Base-by-base conservation (phyloP, 2,329 filamentous ascomycete species). In the Nemania abortiva region DNA sequence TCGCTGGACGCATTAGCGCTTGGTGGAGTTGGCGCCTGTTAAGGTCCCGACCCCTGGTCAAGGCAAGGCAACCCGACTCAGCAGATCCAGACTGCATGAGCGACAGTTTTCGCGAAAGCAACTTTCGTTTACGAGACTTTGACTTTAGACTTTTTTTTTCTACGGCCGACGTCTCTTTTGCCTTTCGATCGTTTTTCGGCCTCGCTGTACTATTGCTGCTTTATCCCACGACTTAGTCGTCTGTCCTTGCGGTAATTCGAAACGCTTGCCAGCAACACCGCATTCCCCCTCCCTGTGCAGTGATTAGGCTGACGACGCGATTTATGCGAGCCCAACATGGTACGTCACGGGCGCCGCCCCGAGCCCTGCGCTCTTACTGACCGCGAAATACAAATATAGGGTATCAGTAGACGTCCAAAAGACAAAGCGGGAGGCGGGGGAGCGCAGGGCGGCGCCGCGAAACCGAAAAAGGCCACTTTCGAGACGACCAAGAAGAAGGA, bases 401-500 rank as follows among this genome's bases (percentile, higher is more conserved):
- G 79, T 81, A 85, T 86, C 77, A 85, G 84, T 76, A 81, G 82
- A 78, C 81, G 84, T 74, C 81, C 81, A 65, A 85, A 84, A 75
- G 83, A 86, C 72, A 85, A 85, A 64, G 81, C 81, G 71, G 80
- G 77, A 56, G 84, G 81, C 69, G 81, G 80, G 64, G 80, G 78
- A 71, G 78, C 76, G 66, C 75, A 75, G 65, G 77, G 75, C 70
- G 81, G 77, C 71, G 81, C 78, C 72, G 81, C 90, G 71, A 93
- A 93, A 82, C 93, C 97, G 75, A 95, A 95, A 84, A 98, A 98
- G 85, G 96, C 96, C 72, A 93, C 93, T 70, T 99, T 97, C 83
- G 96, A 99, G 81, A 93, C 90, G 70, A 93, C 91, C 74, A 98
- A 98, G 88, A 99, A 98, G 90, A 98, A 97, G 88, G 95, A 99